Percentiles rank a stretch among this genome's conserved stretches.
phyloP scores from a whole-genome alignment of 805 yeast genomes.

The Torulaspora delbrueckii region DNA sequence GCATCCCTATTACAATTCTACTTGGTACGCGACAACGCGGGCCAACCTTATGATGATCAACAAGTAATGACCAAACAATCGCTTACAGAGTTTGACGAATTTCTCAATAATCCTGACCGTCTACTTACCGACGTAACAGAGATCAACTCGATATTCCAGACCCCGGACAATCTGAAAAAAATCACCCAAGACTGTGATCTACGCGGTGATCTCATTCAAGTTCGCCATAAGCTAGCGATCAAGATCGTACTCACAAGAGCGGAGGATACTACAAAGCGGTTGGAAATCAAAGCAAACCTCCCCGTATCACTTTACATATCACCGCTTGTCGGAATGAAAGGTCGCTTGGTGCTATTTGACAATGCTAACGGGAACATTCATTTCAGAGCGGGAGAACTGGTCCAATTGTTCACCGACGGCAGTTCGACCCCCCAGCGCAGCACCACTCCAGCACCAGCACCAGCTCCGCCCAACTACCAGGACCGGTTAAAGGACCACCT shows the following conservation, averaged over 20 bases:
- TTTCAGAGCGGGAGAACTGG: conserved; percentile 38
- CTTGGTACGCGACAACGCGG: conserved; percentile 50
- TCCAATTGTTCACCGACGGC: conserved; percentile 24
- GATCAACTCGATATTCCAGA: conserved; percentile 48
- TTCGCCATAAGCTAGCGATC: conserved; percentile 76
- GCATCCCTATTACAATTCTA: conserved; percentile 64
- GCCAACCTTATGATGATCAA: conserved; percentile 58
- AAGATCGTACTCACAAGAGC: conserved; percentile 48
- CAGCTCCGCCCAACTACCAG: conserved; percentile 19
- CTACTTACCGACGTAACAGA: conserved; percentile 54
- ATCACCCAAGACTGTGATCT: conserved; percentile 83
- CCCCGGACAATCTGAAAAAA: conserved; percentile 67
- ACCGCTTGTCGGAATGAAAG: conserved; percentile 64
- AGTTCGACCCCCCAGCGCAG: conserved; percentile 6
- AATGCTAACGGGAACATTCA: conserved; percentile 38
- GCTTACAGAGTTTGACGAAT: conserved; percentile 44
- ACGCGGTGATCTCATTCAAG: conserved; percentile 55
- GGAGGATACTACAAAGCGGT: conserved; percentile 68
- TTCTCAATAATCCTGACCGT: conserved; percentile 33
- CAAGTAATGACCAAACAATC: conserved; percentile 48
- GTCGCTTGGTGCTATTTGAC: conserved; percentile 38
- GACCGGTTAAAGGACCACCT: conserved; percentile 33
- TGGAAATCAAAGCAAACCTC: conserved; percentile 81
- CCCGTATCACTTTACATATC: conserved; percentile 69
- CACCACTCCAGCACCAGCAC: conserved; percentile 6